phyloP scores from a whole-genome alignment of 2,329 filamentous ascomycete genomes.

The Trichoderma citrinoviride region DNA sequence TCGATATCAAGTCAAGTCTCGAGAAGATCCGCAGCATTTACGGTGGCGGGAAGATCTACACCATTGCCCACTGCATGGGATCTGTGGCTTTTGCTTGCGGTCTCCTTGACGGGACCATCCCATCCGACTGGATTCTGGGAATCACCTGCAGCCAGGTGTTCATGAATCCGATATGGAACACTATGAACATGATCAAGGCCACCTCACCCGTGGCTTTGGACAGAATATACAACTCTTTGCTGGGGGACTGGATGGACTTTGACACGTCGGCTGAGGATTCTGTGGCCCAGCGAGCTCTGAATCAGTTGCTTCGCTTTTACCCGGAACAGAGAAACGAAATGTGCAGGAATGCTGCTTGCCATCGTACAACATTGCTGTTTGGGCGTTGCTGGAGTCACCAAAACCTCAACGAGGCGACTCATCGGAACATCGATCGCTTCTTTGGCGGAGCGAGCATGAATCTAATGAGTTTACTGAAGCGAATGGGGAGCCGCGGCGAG shows the following conservation, averaged over 20 bases:
- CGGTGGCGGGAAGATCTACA: conserved; percentile 47
- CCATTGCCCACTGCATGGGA: conserved; percentile 62
- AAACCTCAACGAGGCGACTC: conserved; percentile 65
- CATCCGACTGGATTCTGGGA: conserved; percentile 54
- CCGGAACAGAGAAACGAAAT: conserved; percentile 54
- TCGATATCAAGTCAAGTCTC: conserved; percentile 57
- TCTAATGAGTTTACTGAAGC: conserved; percentile 55
- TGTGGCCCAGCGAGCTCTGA: conserved; percentile 49
- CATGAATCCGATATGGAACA: conserved; percentile 59
- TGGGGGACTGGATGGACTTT: conserved; percentile 56
- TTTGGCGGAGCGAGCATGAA: conserved; percentile 63
- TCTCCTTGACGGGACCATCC: conserved; percentile 61
- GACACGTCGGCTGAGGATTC: conserved; percentile 43
- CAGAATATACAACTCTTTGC: conserved; percentile 45
- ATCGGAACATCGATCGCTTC: conserved; percentile 59
- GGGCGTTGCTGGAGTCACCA: conserved; percentile 61
- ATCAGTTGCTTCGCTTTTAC: conserved; percentile 58
- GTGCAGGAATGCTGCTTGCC: conserved; percentile 61
- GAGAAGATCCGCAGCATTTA: conserved; percentile 48
- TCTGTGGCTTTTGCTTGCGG: conserved; percentile 57
- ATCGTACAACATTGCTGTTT: conserved; percentile 58
- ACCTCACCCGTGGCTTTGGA: conserved; percentile 50
- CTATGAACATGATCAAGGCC: conserved; percentile 56
- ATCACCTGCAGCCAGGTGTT: conserved; percentile 61
- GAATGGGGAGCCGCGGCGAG: conserved; percentile 50